Base-by-base conservation (phyloP, 2,329 filamentous ascomycete species). In the Aspergillus fischeri region DNA sequence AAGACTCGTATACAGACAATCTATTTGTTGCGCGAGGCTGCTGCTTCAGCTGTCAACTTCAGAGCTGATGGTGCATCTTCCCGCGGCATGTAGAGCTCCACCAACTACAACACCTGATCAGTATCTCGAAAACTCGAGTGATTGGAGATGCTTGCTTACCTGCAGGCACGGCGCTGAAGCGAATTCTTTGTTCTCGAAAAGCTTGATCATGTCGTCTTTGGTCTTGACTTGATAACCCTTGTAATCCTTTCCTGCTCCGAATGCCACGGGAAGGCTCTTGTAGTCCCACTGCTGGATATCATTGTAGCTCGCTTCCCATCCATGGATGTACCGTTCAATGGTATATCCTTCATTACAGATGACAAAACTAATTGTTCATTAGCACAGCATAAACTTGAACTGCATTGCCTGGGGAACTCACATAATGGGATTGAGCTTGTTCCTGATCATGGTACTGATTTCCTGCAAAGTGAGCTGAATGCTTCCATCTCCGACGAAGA, bases 331-430 rank as follows among this genome's bases (percentile, higher is more conserved):
- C 29, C 92, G 86, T 76, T 96, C 92, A 71, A 95, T 94, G 9
- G 91, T 94, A 76, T 90, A 96, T 10, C 92, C 92, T 44, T 92
- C 85, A 71, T 95, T 95, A 80, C 89, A 91, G 64, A 96, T 88
- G 60, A 94, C 81, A 71, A 96, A 93, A 60, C 71, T 73, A 28
- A 7, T 17, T 9, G 17, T 21, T 17, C 28, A 49, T 66, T 21
- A 66, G 84, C 85, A 55, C 10, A 25, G 14, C 9, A 20, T 29
- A 10, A 20, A 3, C 3, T 4, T 20, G 24, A 24, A 9, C 6
- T n/a, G 21, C 7, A 29, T 38, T 9, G 7, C 42, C 25, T 38
- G 9, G 21, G 4, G n/a, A 9, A 77, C 84, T 78, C 76, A 88
- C 82, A 96, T 86, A 67, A 92, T 93, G 21, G 90, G 84, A 60